Base-by-base conservation (phyloP, 1,284 basidiomycete genomes). In the Fomitopsis betulina region DNA sequence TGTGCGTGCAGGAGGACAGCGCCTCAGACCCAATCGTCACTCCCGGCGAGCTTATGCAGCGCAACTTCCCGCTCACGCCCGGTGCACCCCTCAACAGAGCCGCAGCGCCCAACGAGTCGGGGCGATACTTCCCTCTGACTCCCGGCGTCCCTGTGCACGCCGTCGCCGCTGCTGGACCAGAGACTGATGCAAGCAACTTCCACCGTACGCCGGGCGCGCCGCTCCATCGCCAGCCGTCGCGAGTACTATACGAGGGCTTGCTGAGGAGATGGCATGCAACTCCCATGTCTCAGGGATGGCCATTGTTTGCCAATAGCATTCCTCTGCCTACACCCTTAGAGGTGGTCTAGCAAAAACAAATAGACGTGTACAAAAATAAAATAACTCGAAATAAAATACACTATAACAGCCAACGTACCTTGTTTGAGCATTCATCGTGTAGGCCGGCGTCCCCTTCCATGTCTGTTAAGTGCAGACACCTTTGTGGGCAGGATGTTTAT, bases 161-260 rank as follows among this genome's bases (percentile, higher is more conserved):
- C 13, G n/a, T 27, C 30, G 33, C 19, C 32, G 35, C 49, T 10
- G 9, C 32, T 3, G 32, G 15, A 5, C 15, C 15, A 10, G 17
- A 39, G 12, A 12, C 37, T 10, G 2, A 0, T 40, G 9, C 25
- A 7, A 10, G 42, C 54, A 30, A 55, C 39, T 55, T 62, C 53
- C 61, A 59, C 38, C 63, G 65, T 38, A 64, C 65, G 27, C 63
- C 65, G 13, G 65, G 64, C 19, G 62, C 64, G 38, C 62, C 62
- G 19, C 40, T 56, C 40, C 21, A 23, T 43, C 47, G 51, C 54
- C 38, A 37, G 57, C 35, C 21, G 23, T 62, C 59, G 40, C 58
- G 27, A 8, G n/a, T 3, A 15, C 45, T 47, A 17, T 15, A 30
- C 15, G 45, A 47, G 17, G 25, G 45, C 13, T n/a, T 47, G 12